Evolutionary conservation across 805 yeast genomes (phyloP).

Genomic region (Cyberlindnera sargentensis): DNA sequence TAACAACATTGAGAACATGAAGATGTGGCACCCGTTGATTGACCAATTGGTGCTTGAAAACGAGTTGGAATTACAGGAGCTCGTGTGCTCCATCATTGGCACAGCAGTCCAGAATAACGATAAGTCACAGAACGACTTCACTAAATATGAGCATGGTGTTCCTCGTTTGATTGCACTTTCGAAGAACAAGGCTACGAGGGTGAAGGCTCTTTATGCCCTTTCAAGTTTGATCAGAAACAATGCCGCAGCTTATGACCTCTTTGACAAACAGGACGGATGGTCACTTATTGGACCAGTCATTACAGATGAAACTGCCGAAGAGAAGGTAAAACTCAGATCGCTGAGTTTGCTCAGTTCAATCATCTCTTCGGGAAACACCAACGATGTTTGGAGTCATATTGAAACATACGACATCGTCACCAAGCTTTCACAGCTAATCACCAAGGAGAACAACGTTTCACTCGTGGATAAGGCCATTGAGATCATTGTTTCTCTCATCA

Average conservation of each 20-base stretch:
- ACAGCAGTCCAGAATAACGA: conserved; percentile 92
- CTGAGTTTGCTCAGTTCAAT: conserved; percentile 55
- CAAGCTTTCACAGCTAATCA: conserved; percentile 22
- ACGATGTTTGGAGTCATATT: conserved; percentile 34
- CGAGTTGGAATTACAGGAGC: conserved; percentile 40
- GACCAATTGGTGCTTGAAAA: conserved; percentile 37
- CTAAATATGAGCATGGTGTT: conserved; percentile 43
- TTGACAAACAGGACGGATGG: conserved; percentile 61
- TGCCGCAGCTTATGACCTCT: conserved; percentile 44
- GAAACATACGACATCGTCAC: conserved; percentile 22
- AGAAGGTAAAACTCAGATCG: conserved; percentile 44
- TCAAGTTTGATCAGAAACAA: conserved; percentile 70
- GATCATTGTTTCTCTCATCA: conserved; percentile 39
- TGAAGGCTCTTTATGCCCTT: conserved; percentile 73
- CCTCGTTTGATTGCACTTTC: conserved; percentile 39
- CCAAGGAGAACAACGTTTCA: conserved; percentile 31
- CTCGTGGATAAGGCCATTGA: conserved; percentile 52
- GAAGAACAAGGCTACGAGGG: conserved; percentile 22
- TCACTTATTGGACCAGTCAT: conserved; percentile 32
- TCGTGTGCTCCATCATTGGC: conserved; percentile 71
- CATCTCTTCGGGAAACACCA: conserved; percentile 41
- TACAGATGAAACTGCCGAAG: conserved; percentile 14
- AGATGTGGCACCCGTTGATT: conserved; percentile 73
- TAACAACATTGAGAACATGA: conserved; percentile 77
- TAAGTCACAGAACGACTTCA: conserved; percentile 61